Base-by-base conservation (phyloP, 257 asterid species). In the Ilex asprella region DNA sequence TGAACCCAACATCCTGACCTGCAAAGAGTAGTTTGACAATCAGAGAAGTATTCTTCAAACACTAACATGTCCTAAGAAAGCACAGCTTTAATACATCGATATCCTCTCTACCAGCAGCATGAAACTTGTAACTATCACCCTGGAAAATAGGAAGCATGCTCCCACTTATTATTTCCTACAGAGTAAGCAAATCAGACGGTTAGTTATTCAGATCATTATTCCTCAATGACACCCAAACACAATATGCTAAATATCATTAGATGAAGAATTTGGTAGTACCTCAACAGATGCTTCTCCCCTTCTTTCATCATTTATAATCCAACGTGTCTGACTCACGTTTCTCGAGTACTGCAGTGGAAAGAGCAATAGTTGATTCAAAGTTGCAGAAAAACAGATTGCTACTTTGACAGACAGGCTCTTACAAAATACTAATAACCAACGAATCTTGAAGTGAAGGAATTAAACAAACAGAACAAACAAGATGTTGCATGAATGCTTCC, bases 91-190 rank as follows among this genome's bases (percentile, higher is more conserved):
- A 60, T 82, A 92, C 99, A 78, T 92, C 97, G 72, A 92, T 92
- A 75, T 92, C 99, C 84, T 92, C 99, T 81, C 99, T 83, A 62
- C 99, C 99, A 6, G 99, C 97, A 68, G 99, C 99, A 69, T 92
- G 99, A 70, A 92, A 92, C 82, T 92, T 92, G 73, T 85, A 92
- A 39, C 67, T 75, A 66, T 92, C 96, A 58, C 96, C 99, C 73
- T 73, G 76, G 76, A 85, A 85, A 50, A 86, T 70, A 54, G 96
- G 96, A 79, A 92, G 97, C 70, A 89, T 77, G 68, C 72, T 76
- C 76, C 83, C 81, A 56, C 97, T 97, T 14, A 92, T 62, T 70
- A 89, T 83, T 81, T 92, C 99, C 99, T 92, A 84, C 64, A 84
- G 66, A 68, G 61, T 56, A 64, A 52, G 60, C 32, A 57, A 14